Base-by-base conservation (phyloP, 495 filamentous ascomycete species). In the Tuber borchii region DNA sequence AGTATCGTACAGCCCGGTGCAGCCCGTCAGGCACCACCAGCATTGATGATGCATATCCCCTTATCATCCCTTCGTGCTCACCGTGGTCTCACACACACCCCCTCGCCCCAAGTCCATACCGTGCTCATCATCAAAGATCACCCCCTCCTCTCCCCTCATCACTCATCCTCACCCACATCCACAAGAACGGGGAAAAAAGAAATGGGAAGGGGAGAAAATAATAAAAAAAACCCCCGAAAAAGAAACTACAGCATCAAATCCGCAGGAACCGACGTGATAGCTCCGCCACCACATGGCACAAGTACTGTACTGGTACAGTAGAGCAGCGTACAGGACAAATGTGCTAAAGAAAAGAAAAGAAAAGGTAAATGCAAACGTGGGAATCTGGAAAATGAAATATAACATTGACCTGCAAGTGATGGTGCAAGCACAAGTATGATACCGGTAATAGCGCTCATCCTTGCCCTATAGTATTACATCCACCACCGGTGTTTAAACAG, bases 11-110 rank as follows among this genome's bases (percentile, higher is more conserved):
- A 43, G 42, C 42, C 42, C 7, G 9, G 42, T 9, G 42, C 42
- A 43, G 56, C 56, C 56, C 51, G 51, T 61, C 51, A 61, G 51
- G 51, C 51, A 65, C 56, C 26, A 65, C 56, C 26, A 65, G 14
- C 26, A 31, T 34, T 61, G 12, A n/a, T n/a, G 51, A 61, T 61
- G n/a, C 56, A 65, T 65, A 65, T 65, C 56, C 56, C 56, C 56
- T 34, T 16, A 34, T 12, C 56, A 65, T 65, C 56, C 56, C 56
- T 65, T 65, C 26, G 26, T 34, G 26, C 19, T 26, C 56, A 65
- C 26, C 56, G 56, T 31, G 12, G 56, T 65, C 56, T 34, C 56
- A 65, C 56, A 65, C 56, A 3, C 56, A 26, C 14, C 56, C 56
- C 26, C 56, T 65, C 51, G 51, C 22, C n/a, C 51, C 56, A 19